Evolutionary conservation across 331 rosid species (phyloP), one percentile per base, ranked within the genome.

Genomic region (Acacia concinna): DNA sequence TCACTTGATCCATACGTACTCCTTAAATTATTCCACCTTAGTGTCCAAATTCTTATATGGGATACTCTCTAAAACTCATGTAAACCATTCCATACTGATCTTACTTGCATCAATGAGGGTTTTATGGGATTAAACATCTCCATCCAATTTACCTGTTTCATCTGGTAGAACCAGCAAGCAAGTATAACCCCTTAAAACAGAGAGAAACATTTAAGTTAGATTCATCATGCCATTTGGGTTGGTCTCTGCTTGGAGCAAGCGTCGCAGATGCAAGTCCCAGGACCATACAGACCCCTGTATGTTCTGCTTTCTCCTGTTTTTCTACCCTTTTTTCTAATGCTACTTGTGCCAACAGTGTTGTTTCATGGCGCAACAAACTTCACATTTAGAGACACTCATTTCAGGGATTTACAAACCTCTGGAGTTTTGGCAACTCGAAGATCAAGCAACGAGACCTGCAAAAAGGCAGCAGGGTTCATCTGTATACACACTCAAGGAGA

Each of bases 201-300:
- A 68, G 46, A 76, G 71, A 86, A 73, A 32, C 32, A 40, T 59
- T 27, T 21, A 63, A 69, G 78, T 78, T 51, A 70, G 37, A 54
- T 51, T 57, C 81, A 84, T 60, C 77, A 91, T 94, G 97, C 90
- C 96, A 49, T 94, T 94, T 76, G 87, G 92, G 81, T 86, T 94
- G 80, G 90, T 92, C 71, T 89, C 97, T 17, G 97, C 98, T 1
- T 94, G 97, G 98, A 91, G 87, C 85, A 94, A 92, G 87, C 89
- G 97, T 51, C 71, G 97, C 57, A 83, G 96, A 84, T 86, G 92
- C 86, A 94, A 85, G 82, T 92, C 97, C 20, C 86, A 87, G 25
- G 92, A 90, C 77, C 91, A 78, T 63, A 76, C 89, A 46, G 96
- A 91, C 81, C 98, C 97, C 35, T 94, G 98, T 94, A 90, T 41